These are phyloP conservation scores for Zymoseptoria pseudotritici DNA, from an alignment of 2,329 filamentous ascomycete genomes.

Conservation along the genomic window DNA sequence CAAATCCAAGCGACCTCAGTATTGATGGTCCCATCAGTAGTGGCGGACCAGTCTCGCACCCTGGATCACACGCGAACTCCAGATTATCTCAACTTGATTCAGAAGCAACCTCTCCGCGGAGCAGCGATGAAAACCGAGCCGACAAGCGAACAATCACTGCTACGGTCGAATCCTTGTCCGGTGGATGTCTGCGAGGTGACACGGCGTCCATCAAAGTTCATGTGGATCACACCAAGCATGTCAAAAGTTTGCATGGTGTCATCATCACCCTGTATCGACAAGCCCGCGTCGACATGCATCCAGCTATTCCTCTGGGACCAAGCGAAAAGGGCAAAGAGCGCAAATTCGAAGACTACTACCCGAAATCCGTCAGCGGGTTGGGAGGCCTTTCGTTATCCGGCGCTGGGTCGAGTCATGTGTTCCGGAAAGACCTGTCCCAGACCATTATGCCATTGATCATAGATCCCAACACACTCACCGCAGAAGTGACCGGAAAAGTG, in stretches of 20 bases:
- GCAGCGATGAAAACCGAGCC: slow-evolving; percentile 44
- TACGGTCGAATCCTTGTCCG: slow-evolving; percentile 72
- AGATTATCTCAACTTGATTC: slow-evolving; percentile 36
- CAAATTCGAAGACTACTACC: slow-evolving; percentile 77
- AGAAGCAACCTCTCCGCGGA: slow-evolving; percentile 33
- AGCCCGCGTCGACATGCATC: slow-evolving; percentile 78
- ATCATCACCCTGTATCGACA: slow-evolving; percentile 89
- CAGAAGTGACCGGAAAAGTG: slow-evolving; percentile 74
- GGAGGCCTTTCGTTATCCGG: slow-evolving; percentile 81
- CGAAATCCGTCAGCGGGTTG: slow-evolving; percentile 77
- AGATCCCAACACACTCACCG: slow-evolving; percentile 68
- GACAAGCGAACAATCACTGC: slow-evolving; percentile 71
- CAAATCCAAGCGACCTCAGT: slow-evolving; percentile 42
- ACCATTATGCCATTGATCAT: slow-evolving; percentile 82
- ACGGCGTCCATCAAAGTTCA: slow-evolving; percentile 69
- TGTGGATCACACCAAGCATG: slow-evolving; percentile 78
- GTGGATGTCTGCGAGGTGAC: slow-evolving; percentile 81
- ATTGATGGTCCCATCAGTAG: slow-evolving; percentile 27
- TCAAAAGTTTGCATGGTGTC: slow-evolving; percentile 86
- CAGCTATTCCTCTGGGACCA: slow-evolving; percentile 52
- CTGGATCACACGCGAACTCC: slow-evolving; percentile 31
- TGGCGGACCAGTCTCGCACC: slow-evolving; percentile 8
- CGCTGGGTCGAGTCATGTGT: slow-evolving; percentile 80
- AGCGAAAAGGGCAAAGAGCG: slow-evolving; percentile 59
- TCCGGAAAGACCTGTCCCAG: slow-evolving; percentile 89